These are phyloP conservation scores for Escovopsis weberi DNA, from an alignment of 2,329 filamentous ascomycete species.

Conservation along the genomic window DNA sequence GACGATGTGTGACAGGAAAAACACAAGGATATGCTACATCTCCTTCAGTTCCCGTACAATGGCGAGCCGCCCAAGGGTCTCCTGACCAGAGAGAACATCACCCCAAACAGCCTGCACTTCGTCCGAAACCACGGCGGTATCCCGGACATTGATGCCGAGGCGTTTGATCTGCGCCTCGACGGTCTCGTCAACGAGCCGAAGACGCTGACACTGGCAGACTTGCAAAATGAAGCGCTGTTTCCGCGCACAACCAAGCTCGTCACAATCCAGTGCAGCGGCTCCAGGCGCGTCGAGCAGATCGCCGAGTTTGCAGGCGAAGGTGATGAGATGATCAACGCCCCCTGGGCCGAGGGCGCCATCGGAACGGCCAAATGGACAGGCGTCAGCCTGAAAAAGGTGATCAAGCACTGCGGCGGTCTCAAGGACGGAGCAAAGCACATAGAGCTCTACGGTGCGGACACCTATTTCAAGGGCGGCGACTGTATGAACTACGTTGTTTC, in stretches of 20 bases:
- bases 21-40: conserved; percentile 43
- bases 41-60: conserved; percentile 50
- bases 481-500: conserved; percentile 53
- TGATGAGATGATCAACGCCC: conserved; percentile 41
- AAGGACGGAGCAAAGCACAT: conserved; percentile 40
- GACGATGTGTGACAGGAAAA: conserved; percentile 30
- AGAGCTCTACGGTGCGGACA: conserved; percentile 56
- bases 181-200: conserved; percentile 46
- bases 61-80: conserved; percentile 47
- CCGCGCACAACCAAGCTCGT: conserved; percentile 43
- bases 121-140: conserved; percentile 61
- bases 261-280: conserved; percentile 55
- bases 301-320: conserved; percentile 50
- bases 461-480: conserved; percentile 55
- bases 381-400: conserved; percentile 52
- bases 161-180: conserved; percentile 39
- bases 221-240: conserved; percentile 45
- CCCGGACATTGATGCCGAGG: conserved; percentile 44
- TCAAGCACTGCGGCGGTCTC: conserved; percentile 55
- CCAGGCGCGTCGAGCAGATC: conserved; percentile 55
- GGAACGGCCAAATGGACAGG: conserved; percentile 49
- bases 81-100: conserved; percentile 40
- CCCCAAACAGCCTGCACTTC: conserved; percentile 44
- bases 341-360: conserved; percentile 54
- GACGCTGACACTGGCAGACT: conserved; percentile 40